Base-by-base conservation (phyloP, 2,329 filamentous ascomycete genomes). In the Tricladium varicosporioides region DNA sequence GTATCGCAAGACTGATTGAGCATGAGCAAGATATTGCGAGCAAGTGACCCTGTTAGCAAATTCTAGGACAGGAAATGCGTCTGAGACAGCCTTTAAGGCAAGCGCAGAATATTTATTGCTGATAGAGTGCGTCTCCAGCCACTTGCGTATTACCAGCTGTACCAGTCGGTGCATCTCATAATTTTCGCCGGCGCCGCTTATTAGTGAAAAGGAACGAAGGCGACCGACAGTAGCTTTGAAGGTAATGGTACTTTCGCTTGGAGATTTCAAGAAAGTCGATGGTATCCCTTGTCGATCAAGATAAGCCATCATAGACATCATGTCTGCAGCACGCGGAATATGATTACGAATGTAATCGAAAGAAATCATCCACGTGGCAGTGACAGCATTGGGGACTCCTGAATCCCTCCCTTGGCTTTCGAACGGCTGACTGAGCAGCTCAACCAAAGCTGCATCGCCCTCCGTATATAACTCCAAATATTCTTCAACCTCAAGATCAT, bases 161-260 rank as follows among this genome's bases (percentile, higher is more conserved):
- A 63, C 57, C 11, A 64, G 51, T 22, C 50, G 46, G 54, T 64
- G 62, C 40, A 63, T 61, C 19, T 51, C 49, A 53, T 0, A 58
- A 48, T 33, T 15, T 33, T 43, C 27, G 61, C 46, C 4, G n/a
- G n/a, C n/a, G n/a, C n/a, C n/a, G n/a, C n/a, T 31, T 8, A 78
- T 59, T 3, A 78, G 69, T 1, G 65, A 74, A 58, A 68, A 78
- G 53, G 71, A 60, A 42, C 60, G 59, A 10, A 78, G 65, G 0
- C 63, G 61, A 0, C 58, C 19, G 1, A 77, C 51, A 55, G 76
- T 70, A 2, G 70, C 63, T 54, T 70, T 67, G 15, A 71, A 71
- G 1, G 52, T 59, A 1, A 59, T 13, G 5, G 19, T 33, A 11
- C 47, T 13, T n/a, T 42, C 43, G 14, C 16, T 18, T 11, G 46